Base-by-base conservation (phyloP, 2,329 filamentous ascomycete genomes). In the Apiospora rasikravindrae region DNA sequence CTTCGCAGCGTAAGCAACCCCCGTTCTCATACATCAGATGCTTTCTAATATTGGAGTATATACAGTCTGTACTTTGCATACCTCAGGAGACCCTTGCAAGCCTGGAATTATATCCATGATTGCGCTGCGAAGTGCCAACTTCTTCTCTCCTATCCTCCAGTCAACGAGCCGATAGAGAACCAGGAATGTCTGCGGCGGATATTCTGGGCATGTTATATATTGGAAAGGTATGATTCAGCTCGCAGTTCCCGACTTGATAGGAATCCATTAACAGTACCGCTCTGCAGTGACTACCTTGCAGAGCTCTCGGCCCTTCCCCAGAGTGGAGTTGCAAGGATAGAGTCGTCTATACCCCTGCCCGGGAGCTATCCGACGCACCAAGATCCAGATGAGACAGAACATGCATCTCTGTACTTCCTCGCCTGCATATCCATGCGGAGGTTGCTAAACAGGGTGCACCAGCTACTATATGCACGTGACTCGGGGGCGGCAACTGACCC, bases 171-270 rank as follows among this genome's bases (percentile, higher is more conserved):
- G 0, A 74, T 76, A 0, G 83, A 87, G 73, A 84, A 86, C 3
- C 79, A 83, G 49, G 86, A 88, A 74, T 84, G 86, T 2, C 83
- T 87, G 0, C 79, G 84, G 19, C 80, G 87, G 0, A 87, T 88
- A 70, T 88, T 88, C 73, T 88, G 86, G 86, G 85, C 87, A 0
- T 88, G 86, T 71, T 88, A 88, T 71, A 86, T 88, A 14, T 80
- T 88, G 0, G 86, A 88, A 76, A 87, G 85, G 86, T 84, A 51
- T 8, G 47, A 24, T 22, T 33, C 68, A 26, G 13, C 29, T 26
- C 0, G 4, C 1, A 22, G 6, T 14, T 26, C 10, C 16, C 3
- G n/a, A 40, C 57, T 68, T 44, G 24, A 37, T 4, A n/a, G n/a
- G 22, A 10, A 22, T 69, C 57, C 1, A 71, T 69, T 71, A 42